Base-by-base conservation (phyloP, 495 filamentous ascomycete species). In the Trichoderma asperelloides region DNA sequence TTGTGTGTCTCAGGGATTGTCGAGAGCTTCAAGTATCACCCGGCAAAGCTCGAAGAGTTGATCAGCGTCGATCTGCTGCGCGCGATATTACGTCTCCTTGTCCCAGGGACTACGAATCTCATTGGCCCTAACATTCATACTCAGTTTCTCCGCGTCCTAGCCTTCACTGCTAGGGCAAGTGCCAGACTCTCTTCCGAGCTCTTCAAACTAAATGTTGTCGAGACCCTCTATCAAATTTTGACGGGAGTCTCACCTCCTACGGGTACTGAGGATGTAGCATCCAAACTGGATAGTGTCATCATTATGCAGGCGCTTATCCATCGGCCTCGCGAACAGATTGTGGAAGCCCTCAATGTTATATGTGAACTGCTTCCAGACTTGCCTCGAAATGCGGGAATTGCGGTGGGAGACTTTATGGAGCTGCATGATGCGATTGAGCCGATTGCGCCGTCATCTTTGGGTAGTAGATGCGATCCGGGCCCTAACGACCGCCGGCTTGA, bases 281-380 rank as follows among this genome's bases (percentile, higher is more conserved):
- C 84, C 28, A 96, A 95, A 77, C 92, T 97, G 73, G 94, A 98
- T 78, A 96, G 91, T 73, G 94, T 98, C 33, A 87, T 99, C 63
- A 93, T 98, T 76, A 98, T 99, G 96, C 95, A 99, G 74, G 93
- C 95, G 39, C 78, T 99, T 71, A 97, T 99, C 65, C 96, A 98
- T 73, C 86, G 93, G 41, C 95, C 95, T n/a, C 87, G 92, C 57
- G 95, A 99, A 72, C 96, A 98, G 75, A 89, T 99, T 30, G 93
- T 91, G 71, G 96, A 99, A 80, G 97, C 96, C 5, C 85, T 99
- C 66, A 97, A 97, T 75, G 93, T 99, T 67, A 93, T 98, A 69
- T 98, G 96, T 78, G 96, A 98, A 80, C 83, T 99, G 18, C 83
- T 99, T 30, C 96, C 96, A 3, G 84, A 80, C 16, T 78, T 91